Evolutionary conservation across 2,329 filamentous ascomycete species (phyloP), one percentile per base, ranked within the genome.

Genomic region (Escovopsis sp.): DNA sequence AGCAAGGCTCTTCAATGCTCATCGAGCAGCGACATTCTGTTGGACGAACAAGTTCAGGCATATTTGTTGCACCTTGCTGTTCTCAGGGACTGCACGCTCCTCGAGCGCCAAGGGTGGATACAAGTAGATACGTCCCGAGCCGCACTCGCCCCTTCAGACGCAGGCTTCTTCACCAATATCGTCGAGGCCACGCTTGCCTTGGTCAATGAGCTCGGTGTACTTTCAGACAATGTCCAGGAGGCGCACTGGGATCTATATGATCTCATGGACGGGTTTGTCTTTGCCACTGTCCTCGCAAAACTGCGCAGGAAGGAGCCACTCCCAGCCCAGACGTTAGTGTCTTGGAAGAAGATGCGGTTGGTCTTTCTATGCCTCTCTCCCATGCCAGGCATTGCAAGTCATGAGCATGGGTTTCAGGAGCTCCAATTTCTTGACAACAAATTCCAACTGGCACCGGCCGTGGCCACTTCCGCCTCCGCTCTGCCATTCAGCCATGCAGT

Each of bases 401-500:
- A 12, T 21, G 7, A 13, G 26, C 29, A 35, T 5, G 8, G 17
- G 3, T 14, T 35, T 3, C 38, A 31, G 3, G 8, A 31, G n/a
- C 26, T 36, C 18, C 10, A 8, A 4, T 10, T 27, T 4, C 5
- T 14, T 5, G 5, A 8, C 9, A 16, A 17, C 7, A 13, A 33
- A 11, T 8, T 21, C 0, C 10, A 17, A 8, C 12, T 14, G 5
- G 12, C 26, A 14, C 16, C 16, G 3, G 8, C 3, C 2, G n/a
- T 31, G 9, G 11, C 5, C 17, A 25, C 27, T 8, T 15, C 19
- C 8, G 21, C 33, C 15, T 37, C 38, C 16, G 38, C 69, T 4
- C 50, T 70, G 1, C 49, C 62, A 0, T 72, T 72, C 43, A 60
- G 47, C 2, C 65, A 70, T 29, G 54, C 60, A 0, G 49, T 62